These are phyloP conservation scores for Diaporthe ilicicola DNA, from an alignment of 2,329 filamentous ascomycete species.

Conservation along the genomic window DNA sequence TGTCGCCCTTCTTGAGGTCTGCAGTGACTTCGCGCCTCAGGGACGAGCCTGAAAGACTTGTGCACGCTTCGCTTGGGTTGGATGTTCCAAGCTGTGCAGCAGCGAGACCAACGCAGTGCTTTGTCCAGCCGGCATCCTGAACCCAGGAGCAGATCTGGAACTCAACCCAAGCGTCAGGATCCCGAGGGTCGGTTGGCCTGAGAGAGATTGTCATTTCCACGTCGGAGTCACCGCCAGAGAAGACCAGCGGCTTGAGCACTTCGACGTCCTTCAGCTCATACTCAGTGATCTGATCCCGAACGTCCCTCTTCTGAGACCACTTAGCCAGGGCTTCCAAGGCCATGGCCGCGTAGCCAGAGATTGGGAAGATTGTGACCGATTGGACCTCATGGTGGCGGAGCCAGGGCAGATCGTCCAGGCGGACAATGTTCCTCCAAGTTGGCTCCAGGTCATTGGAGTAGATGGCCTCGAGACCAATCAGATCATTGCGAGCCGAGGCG, in stretches of 20 bases:
- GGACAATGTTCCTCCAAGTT: slow-evolving; percentile 58
- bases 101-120: slow-evolving; percentile 65
- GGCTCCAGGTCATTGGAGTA: slow-evolving; percentile 55
- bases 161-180: slow-evolving; percentile 61
- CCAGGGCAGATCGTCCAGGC: slow-evolving; percentile 62
- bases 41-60: background rate
- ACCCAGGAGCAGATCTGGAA: slow-evolving; percentile 66
- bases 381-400: slow-evolving; percentile 67
- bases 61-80: no score
- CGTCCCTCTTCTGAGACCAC: slow-evolving; percentile 37
- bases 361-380: slow-evolving; percentile 62
- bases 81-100: background rate
- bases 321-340: slow-evolving; percentile 56
- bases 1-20: background rate
- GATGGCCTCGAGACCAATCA: slow-evolving; percentile 55
- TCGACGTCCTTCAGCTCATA: slow-evolving; percentile 58
- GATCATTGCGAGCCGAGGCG: slow-evolving; percentile 50
- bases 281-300: slow-evolving; percentile 41
- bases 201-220: slow-evolving; percentile 58
- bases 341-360: slow-evolving; percentile 62
- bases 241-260: slow-evolving; percentile 55
- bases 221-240: slow-evolving; percentile 41
- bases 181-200: slow-evolving; percentile 49
- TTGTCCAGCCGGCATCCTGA: slow-evolving; percentile 60
- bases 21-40: background rate